These are phyloP conservation scores for Pestalotiopsis sp. DNA, from an alignment of 2,329 filamentous ascomycete genomes.

Conservation along the genomic window DNA sequence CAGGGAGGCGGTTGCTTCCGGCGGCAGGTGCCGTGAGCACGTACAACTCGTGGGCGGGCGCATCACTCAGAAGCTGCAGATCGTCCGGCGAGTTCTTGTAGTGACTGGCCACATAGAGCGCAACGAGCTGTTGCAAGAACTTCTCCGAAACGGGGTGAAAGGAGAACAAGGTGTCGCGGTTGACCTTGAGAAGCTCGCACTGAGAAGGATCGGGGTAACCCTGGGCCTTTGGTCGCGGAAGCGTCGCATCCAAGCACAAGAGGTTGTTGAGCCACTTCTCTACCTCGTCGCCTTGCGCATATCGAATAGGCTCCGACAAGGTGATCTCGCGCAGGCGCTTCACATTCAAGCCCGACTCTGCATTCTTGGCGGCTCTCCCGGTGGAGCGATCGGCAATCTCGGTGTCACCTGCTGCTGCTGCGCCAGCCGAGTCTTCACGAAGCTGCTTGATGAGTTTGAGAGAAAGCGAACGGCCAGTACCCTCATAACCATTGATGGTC, in stretches of 20 bases:
- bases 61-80: constrained; percentile 81
- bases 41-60: constrained; percentile 93
- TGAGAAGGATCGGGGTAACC: constrained; percentile 89
- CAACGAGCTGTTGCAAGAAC: constrained; percentile 98
- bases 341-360: constrained; percentile 63
- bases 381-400: constrained; percentile 78
- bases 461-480: constrained; percentile 91
- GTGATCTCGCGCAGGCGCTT: constrained; percentile 90
- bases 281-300: constrained; percentile 85
- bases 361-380: constrained; percentile 70
- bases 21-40: constrained; percentile 87
- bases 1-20: constrained; percentile 79
- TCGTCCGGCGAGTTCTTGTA: constrained; percentile 74
- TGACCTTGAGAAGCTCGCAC: constrained; percentile 91
- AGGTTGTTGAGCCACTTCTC: constrained; percentile 97
- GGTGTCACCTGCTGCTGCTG: constrained; percentile 53
- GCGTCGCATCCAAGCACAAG: constrained; percentile 88
- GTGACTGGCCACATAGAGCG: constrained; percentile 91
- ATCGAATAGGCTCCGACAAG: constrained; percentile 90
- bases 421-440: constrained; percentile 82
- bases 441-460: constrained; percentile 97
- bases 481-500: constrained; percentile 98
- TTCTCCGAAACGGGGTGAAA: constrained; percentile 97
- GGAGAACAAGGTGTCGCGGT: constrained; percentile 96
- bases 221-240: constrained; percentile 75